Base-by-base conservation (phyloP, 75 land plant species). In the Adiantum capillusveneris region DNA sequence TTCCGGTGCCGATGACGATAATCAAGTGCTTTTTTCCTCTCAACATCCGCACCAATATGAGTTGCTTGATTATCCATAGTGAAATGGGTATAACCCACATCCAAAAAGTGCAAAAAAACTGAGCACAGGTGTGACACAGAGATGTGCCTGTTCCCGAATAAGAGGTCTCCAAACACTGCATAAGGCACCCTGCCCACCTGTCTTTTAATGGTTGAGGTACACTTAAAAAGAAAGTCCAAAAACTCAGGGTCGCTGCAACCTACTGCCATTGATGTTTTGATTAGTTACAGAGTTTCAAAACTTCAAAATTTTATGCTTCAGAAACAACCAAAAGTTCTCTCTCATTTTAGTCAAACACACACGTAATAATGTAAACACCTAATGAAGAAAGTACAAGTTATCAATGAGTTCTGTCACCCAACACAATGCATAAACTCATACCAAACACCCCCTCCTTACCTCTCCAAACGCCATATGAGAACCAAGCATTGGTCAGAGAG, bases 161-260 rank as follows among this genome's bases (percentile, higher is more conserved):
- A 75, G 49, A 81, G 60, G 63, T 94, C 87, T 54, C 84, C 73
- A 57, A 80, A 81, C 37, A 81, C 53, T 50, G 75, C 73, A 37
- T 78, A 55, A 42, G 87, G 74, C 44, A 84, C 63, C 57, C 68
- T 70, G 12, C 98, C 98, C 59, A 88, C 56, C 26, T 84, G 86
- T 16, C 57, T 76, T 39, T 64, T 66, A 21, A 94, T 63, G 26
- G 31, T 63, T 22, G 63, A 57, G 25, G 68, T 63, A 61, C 89
- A 93, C 25, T 59, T 65, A 0, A 85, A 63, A 25, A 93, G 51
- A 22, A 53, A 26, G 29, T 26, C 28, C 3, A 24, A 25, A 5
- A 53, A 22, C 13, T 53, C 55, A n/a, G n/a, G 9, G 7, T 34
- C 7, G 9, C 37, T 34, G 37, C 3, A 34, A 34, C 3, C 3